phyloP scores from a whole-genome alignment of 1,284 basidiomycete species.

The Sanghuangporus weigelae region DNA sequence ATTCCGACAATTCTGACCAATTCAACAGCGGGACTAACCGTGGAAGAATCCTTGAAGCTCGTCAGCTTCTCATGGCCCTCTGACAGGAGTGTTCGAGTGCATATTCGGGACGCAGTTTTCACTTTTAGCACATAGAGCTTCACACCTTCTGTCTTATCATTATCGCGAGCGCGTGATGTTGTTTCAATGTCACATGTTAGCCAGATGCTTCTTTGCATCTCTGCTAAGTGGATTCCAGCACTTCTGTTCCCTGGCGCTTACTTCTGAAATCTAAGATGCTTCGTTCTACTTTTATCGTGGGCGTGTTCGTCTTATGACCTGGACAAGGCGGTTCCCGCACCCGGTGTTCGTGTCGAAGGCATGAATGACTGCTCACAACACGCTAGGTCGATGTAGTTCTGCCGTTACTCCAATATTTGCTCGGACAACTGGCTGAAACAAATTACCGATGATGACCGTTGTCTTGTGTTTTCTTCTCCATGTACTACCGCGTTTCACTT shows the following conservation, averaged over 20 bases:
- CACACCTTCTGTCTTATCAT: neutral
- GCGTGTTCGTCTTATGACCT: neutral
- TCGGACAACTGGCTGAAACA: neutral
- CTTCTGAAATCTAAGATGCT: neutral
- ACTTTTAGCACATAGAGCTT: constrained; percentile 70
- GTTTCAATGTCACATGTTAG: neutral
- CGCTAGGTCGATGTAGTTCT: neutral
- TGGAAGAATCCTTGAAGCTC: constrained; percentile 65
- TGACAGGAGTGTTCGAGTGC: constrained; percentile 75
- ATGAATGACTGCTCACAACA: neutral
- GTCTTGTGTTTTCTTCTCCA: neutral
- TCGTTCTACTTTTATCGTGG: neutral
- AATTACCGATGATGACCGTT: neutral
- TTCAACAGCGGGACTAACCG: constrained; percentile 57
- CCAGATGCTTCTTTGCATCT: neutral
- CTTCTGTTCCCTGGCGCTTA: neutral
- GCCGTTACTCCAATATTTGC: neutral
- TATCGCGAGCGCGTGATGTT: neutral
- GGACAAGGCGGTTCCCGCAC: neutral
- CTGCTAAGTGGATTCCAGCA: neutral
- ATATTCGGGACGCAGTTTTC: constrained; percentile 74
- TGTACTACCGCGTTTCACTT: neutral
- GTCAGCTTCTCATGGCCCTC: constrained; percentile 81
- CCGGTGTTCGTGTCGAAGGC: neutral
- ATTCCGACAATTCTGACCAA: neutral